phyloP scores from a whole-genome alignment of 306 rosid genomes.

The Rosa rugosa region DNA sequence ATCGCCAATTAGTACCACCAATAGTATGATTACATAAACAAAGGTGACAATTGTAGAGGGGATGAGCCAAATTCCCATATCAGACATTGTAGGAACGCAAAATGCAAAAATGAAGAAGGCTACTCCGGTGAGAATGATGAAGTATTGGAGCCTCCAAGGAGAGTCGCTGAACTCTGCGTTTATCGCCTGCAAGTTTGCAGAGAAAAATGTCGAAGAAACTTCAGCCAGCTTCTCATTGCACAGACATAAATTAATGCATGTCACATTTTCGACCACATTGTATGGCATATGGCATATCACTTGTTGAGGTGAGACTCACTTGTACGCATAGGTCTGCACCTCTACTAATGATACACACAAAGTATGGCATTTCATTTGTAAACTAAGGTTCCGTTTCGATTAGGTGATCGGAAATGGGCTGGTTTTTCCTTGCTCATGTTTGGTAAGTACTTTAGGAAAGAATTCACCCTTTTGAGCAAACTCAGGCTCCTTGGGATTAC shows the following conservation, averaged over 20 bases:
- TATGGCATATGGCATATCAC: no score
- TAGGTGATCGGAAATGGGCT: no score
- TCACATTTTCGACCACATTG: neutral
- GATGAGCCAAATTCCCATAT: slow-evolving; percentile 48
- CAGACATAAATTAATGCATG: no score
- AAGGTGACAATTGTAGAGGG: slow-evolving; percentile 39
- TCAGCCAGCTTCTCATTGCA: neutral
- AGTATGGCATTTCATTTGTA: no score
- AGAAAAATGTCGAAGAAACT: neutral
- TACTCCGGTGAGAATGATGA: slow-evolving; percentile 43
- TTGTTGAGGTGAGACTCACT: no score
- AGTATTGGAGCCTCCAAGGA: slow-evolving; percentile 55
- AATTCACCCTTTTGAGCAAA: no score
- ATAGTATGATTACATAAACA: slow-evolving; percentile 32
- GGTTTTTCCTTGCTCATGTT: no score
- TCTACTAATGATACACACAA: no score
- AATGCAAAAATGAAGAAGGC: slow-evolving; percentile 43
- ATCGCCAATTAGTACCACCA: slow-evolving; percentile 34
- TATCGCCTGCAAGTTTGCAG: slow-evolving; percentile 36
- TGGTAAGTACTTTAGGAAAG: no score
- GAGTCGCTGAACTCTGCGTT: slow-evolving; percentile 42
- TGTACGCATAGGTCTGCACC: no score
- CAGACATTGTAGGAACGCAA: slow-evolving; percentile 50
- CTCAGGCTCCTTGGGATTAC: no score
- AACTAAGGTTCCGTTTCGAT: no score